Evolutionary conservation across 805 yeast genomes (phyloP), one percentile per base, ranked within the genome.

Genomic region (Teunomyces tritomae): DNA sequence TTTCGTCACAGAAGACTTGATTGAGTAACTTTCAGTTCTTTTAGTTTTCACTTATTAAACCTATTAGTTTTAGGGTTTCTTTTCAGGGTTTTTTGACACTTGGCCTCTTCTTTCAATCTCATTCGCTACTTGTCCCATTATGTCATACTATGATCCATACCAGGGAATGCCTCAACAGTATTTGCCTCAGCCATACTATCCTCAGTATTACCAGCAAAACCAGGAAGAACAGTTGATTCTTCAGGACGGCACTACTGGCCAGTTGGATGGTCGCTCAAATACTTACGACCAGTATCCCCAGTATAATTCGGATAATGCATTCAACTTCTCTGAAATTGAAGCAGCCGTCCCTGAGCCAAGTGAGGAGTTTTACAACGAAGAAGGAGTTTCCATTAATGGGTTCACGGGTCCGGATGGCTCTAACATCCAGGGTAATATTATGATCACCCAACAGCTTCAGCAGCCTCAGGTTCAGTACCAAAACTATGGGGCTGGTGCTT

Each of bases 101-200:
- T 37, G 40, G 40, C 40, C 27, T 26, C 26, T 37, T 26, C 40
- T 24, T 5, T 26, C 16, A 13, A 37, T 17, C 27, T 37, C 29
- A 37, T 26, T 37, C 40, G 29, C 27, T 37, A n/a, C 14, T 37
- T n/a, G 29, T 11, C 4, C 13, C 28, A 30, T 20, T 39, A 72
- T 73, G 77, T 63, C 76, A 36, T 72, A 70, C 61, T 72, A 70
- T 56, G 72, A 70, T 44, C 71, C 70, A 11, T 72, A 64, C 55
- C 76, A 66, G 51, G 68, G 67, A 36, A 54, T 63, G 13, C 67
- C 74, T 44, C 76, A 70, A 48, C 73, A 64, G 49, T 69, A 64
- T 53, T 57, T 65, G 49, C 53, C 59, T 7, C 74, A 67, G 46
- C 67, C 67, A 2, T 71, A 62, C 53, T 67, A 68, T 51, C 65